A percentile compares a stretch with the other conserved stretches of the same genome.
Evolutionary conservation across 306 rosid species (phyloP).

Genomic region (Dryas octopetala): DNA sequence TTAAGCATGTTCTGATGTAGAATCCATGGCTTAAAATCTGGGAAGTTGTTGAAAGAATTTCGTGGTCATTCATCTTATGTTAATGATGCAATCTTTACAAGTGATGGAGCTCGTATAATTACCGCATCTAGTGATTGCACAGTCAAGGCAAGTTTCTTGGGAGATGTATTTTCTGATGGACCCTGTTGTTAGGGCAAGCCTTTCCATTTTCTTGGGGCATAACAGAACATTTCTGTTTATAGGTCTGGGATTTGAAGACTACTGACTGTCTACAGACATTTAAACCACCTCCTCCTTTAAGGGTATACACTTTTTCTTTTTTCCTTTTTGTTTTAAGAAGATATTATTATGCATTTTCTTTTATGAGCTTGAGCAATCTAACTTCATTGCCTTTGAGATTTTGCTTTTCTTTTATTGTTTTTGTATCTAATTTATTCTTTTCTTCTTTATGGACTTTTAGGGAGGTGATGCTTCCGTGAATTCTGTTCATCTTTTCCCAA

Average conservation of each 20-base stretch:
- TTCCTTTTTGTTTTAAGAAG: not conserved
- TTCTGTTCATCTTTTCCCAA: slow-evolving; percentile 92
- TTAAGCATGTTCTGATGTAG: slow-evolving; percentile 32
- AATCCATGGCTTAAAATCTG: slow-evolving; percentile 95
- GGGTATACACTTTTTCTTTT: slow-evolving; percentile 41
- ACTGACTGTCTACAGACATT: slow-evolving; percentile 89
- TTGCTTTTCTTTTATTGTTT: slow-evolving; percentile 10
- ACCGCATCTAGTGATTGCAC: slow-evolving; percentile 99
- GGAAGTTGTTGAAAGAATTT: slow-evolving; percentile 91
- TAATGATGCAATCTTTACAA: slow-evolving; percentile 87
- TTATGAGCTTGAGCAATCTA: slow-evolving; percentile 15
- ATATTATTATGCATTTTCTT: not conserved
- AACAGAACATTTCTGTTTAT: slow-evolving; percentile 24
- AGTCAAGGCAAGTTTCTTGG: slow-evolving; percentile 59
- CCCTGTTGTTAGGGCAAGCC: not conserved
- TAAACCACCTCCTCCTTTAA: slow-evolving; percentile 98
- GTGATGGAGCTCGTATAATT: slow-evolving; percentile 81
- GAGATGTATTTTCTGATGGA: slow-evolving; percentile 14
- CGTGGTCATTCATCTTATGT: slow-evolving; percentile 95
- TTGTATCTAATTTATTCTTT: slow-evolving; percentile 32
- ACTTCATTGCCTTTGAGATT: not conserved
- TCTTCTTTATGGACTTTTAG: slow-evolving; percentile 40
- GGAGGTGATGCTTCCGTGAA: slow-evolving; percentile 99
- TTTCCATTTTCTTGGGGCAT: slow-evolving; percentile 10
- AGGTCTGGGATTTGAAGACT: slow-evolving; percentile 95